A percentile compares a stretch with the other conserved stretches of the same genome.
phyloP scores from a whole-genome alignment of 805 yeast species.

The Lipomyces spencermartinsiae region DNA sequence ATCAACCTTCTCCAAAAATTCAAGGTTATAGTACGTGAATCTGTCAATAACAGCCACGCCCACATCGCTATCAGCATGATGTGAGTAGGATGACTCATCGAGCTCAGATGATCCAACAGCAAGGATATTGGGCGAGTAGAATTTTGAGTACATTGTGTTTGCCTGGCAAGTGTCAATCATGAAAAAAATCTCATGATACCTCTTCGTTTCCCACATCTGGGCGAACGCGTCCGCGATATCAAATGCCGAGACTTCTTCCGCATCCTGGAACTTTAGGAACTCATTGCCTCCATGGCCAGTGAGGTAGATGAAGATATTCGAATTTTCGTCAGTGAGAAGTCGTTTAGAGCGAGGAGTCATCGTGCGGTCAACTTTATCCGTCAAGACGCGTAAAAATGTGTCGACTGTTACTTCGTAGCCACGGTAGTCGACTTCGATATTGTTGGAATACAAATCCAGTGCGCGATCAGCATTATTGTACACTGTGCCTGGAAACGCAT shows the following conservation, averaged over 20 bases:
- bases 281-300: conserved; percentile 99
- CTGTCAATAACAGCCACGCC: conserved; percentile 98
- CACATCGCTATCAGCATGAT: conserved; percentile 91
- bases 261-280: conserved; percentile 95
- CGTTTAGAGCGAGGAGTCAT: conserved; percentile 88
- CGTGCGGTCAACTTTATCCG: conserved; percentile 94
- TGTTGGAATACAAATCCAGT: conserved; percentile 90
- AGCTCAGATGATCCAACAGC: conserved; percentile 90
- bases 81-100: conserved; percentile 92
- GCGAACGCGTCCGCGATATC: conserved; percentile 97
- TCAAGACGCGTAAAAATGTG: conserved; percentile 86
- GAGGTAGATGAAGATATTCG: conserved; percentile 91
- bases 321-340: conserved; percentile 87
- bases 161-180: conserved; percentile 99
- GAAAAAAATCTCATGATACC: conserved; percentile 93
- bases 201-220: conserved; percentile 94
- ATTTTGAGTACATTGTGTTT: conserved; percentile 92
- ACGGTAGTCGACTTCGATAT: conserved; percentile 93
- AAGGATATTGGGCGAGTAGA: conserved; percentile 89
- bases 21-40: conserved; percentile 90
- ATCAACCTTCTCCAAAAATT: conserved; percentile 81
- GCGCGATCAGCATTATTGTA: conserved; percentile 93
- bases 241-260: conserved; percentile 93
- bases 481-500: conserved; percentile 94
- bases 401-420: conserved; percentile 99